Percentiles rank a stretch among this genome's conserved stretches.
These are phyloP conservation scores for Russula dissimulans DNA, from an alignment of 768 basidiomycete species.

Conservation along the genomic window DNA sequence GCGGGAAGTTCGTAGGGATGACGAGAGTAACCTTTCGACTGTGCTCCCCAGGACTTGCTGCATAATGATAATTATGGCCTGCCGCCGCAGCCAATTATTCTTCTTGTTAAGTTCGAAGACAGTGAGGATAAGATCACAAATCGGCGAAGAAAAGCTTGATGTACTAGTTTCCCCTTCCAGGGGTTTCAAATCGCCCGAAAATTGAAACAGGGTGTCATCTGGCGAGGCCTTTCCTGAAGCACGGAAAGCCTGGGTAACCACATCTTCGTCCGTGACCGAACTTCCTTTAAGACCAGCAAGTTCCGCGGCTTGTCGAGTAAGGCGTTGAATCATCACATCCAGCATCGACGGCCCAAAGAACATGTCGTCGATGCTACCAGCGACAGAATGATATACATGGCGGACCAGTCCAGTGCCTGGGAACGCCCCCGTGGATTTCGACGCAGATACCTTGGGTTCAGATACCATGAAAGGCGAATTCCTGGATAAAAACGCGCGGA, in stretches of 20 bases:
- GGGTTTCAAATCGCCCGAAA: constrained; percentile 71
- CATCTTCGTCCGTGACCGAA: constrained; percentile 73
- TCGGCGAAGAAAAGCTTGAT: constrained; percentile 85
- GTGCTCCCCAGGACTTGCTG: constrained; percentile 95
- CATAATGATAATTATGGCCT: constrained; percentile 92
- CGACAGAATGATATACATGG: constrained; percentile 82
- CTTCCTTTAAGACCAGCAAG: constrained; percentile 77
- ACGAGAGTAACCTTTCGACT: constrained; percentile 66
- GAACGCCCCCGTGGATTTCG: constrained; percentile 41
- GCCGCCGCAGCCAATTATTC: constrained; percentile 92
- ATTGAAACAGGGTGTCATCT: constrained; percentile 60
- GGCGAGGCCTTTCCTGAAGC: constrained; percentile 56
- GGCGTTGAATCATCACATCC: constrained; percentile 86
- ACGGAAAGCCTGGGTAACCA: constrained; percentile 71
- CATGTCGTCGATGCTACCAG: constrained; percentile 95
- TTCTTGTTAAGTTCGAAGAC: constrained; percentile 93
- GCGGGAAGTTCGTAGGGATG: background rate
- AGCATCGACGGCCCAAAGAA: constrained; percentile 94
- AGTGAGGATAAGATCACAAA: constrained; percentile 87
- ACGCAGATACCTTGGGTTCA: constrained; percentile 26
- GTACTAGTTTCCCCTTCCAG: constrained; percentile 83
- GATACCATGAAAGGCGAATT: constrained; percentile 74
- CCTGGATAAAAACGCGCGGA: constrained; percentile 79
- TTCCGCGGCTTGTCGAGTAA: constrained; percentile 84
- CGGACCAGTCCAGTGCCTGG: constrained; percentile 73